These are phyloP conservation scores for Poronia punctata DNA, from an alignment of 495 filamentous ascomycete species.

Conservation along the genomic window DNA sequence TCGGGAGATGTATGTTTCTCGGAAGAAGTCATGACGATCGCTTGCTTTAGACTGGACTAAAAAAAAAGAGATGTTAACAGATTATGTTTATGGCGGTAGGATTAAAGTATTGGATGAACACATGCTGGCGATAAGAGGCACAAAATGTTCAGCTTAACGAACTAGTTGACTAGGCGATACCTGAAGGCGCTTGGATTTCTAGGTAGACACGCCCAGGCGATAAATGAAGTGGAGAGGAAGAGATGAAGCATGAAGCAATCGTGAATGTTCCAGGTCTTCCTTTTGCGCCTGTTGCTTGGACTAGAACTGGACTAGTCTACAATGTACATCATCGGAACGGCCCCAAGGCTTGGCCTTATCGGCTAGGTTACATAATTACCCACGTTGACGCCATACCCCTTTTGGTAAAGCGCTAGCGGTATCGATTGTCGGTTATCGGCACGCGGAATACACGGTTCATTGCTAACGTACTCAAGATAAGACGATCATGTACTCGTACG, in stretches of 20 bases:
- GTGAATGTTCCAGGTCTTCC: constrained; percentile 1
- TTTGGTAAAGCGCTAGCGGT: background rate
- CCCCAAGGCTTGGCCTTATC: constrained; percentile 4
- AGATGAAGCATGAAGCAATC: constrained; percentile 11
- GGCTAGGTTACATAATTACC: too few species aligned
- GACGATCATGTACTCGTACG: too few species aligned
- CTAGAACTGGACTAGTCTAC: background rate
- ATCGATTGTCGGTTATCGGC: constrained; percentile 9
- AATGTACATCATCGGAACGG: too few species aligned
- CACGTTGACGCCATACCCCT: background rate
- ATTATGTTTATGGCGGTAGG: too few species aligned
- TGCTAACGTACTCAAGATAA: too few species aligned
- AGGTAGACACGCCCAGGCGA: constrained; percentile 8
- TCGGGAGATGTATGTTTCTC: too few species aligned
- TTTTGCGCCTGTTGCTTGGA: constrained; percentile 1
- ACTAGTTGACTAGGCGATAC: background rate
- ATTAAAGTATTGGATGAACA: too few species aligned
- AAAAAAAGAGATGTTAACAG: too few species aligned
- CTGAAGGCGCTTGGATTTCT: constrained; percentile 4
- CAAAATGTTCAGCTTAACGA: background rate
- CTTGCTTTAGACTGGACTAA: too few species aligned
- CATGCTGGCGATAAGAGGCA: constrained; percentile 5
- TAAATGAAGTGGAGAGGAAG: constrained; percentile 4
- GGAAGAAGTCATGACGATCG: too few species aligned
- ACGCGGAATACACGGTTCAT: constrained; percentile 1